Base-by-base conservation (phyloP, 1,139 yeast genomes). In the Arxiozyma heterogenica region DNA sequence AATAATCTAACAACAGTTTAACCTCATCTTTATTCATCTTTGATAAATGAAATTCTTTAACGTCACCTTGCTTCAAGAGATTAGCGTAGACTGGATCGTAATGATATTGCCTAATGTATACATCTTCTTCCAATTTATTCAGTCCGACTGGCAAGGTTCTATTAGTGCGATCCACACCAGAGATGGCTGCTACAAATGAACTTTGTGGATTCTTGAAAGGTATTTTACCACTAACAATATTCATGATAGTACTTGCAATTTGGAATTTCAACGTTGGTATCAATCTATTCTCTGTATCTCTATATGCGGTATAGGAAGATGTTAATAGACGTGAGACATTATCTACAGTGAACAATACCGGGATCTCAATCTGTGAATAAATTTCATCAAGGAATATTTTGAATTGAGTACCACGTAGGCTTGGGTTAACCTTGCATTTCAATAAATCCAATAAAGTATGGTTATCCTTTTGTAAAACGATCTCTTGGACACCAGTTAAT, bases 341-440 rank as follows among this genome's bases (percentile, higher is more conserved):
- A 66, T 91, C 98, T 50, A 89, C 74, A 7, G 95, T 76, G 51
- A 89, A 73, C 52, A 83, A 72, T 5, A 89, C 84, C 1, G 95
- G 93, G 44, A 74, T 55, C 5, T 53, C 45, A 0, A 55, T 51
- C 53, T 72, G 75, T 47, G 70, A 69, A 38, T 77, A 68, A 51
- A 83, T 71, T 68, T 85, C 88, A 3, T 75, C 71, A 17, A 86
- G 65, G 38, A 88, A 72, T 52, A 78, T 78, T 55, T 75, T 75
- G 63, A 86, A 80, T 22, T 76, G 70, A 20, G 64, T 66, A 30
- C 75, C 75, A 43, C 73, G 71, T 52, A 67, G 70, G 57, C 68
- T 66, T 30, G 73, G 63, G 21, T 66, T 58, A 8, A 73, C 69
- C 44, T 67, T 73, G 45, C 66, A 64, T 51, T 66, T 66, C 20